These are phyloP conservation scores for Boletus eberwhitei DNA, from an alignment of 768 basidiomycete genomes.

Conservation along the genomic window DNA sequence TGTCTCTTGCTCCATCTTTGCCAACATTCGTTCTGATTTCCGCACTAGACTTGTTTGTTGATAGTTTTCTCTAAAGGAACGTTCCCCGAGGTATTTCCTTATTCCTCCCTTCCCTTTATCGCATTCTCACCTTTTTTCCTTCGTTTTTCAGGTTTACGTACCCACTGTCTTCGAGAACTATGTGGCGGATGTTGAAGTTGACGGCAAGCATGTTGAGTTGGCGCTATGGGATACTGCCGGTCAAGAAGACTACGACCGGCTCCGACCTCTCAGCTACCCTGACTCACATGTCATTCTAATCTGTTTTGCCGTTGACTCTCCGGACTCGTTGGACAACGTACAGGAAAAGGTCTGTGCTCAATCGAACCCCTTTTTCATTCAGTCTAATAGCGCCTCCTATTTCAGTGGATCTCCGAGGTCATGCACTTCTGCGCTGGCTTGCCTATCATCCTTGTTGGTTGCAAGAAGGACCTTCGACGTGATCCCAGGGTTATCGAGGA, in stretches of 20 bases:
- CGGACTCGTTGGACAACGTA: constrained; percentile 98
- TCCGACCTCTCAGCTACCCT: constrained; percentile 95
- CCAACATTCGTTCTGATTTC: constrained; percentile 19
- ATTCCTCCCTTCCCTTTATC: background rate
- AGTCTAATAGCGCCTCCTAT: constrained; percentile 6
- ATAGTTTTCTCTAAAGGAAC: constrained; percentile 97
- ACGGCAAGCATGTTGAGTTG: constrained; percentile 97
- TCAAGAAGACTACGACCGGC: constrained; percentile 98
- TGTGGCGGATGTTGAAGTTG: constrained; percentile 97
- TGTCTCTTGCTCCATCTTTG: constrained; percentile 1
- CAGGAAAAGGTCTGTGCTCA: constrained; percentile 87
- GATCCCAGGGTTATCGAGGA: constrained; percentile 93
- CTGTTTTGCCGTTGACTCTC: constrained; percentile 97
- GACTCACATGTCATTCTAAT: constrained; percentile 99
- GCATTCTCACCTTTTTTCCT: background rate
- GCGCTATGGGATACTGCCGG: constrained; percentile 99
- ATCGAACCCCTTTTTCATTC: constrained; percentile 1
- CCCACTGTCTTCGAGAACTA: constrained; percentile 99
- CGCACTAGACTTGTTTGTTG: constrained; percentile 77
- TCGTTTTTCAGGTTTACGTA: constrained; percentile 78
- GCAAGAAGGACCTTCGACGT: constrained; percentile 97
- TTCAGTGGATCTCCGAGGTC: constrained; percentile 97
- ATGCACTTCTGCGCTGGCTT: constrained; percentile 95
- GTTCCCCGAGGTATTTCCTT: constrained; percentile 75
- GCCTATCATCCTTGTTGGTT: constrained; percentile 96